Evolutionary conservation across 768 basidiomycete genomes (phyloP).

Genomic region (Leccinum subtestaceum): DNA sequence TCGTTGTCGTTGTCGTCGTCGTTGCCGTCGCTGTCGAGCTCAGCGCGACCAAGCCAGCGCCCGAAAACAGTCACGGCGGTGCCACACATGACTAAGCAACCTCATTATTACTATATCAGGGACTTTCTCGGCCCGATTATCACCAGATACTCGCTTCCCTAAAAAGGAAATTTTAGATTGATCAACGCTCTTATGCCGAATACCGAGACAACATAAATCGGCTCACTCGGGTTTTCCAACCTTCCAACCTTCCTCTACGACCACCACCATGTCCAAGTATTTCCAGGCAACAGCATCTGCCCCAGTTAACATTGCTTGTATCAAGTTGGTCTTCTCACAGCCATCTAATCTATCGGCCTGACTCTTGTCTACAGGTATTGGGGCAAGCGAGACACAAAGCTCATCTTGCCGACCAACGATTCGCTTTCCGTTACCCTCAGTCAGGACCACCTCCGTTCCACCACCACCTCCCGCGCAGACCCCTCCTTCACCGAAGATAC

Average conservation of each 20-base stretch:
- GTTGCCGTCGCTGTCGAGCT: constrained; percentile 19
- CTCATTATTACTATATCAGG: constrained; percentile 11
- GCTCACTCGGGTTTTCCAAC: background rate
- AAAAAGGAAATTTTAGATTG: constrained; percentile 16
- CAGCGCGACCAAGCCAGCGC: constrained; percentile 24
- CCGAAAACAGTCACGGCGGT: constrained; percentile 24
- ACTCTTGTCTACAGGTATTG: constrained; percentile 69
- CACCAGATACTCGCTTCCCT: background rate
- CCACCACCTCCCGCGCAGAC: constrained; percentile 88
- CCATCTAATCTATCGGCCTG: constrained; percentile 2
- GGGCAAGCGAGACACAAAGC: constrained; percentile 95
- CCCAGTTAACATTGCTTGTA: constrained; percentile 97
- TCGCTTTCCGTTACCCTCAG: constrained; percentile 97
- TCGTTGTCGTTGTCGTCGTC: constrained; percentile 12
- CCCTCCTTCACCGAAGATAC: constrained; percentile 69
- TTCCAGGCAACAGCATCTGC: constrained; percentile 85
- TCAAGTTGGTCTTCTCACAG: constrained; percentile 61
- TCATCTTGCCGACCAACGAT: constrained; percentile 96
- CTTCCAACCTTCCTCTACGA: constrained; percentile 6
- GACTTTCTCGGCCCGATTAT: constrained; percentile 12
- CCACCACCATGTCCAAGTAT: constrained; percentile 52
- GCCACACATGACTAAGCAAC: constrained; percentile 19
- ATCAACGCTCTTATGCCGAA: background rate
- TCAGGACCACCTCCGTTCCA: constrained; percentile 92
- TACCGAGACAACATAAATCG: constrained; percentile 15